These are phyloP conservation scores for Calonectria hongkongensis DNA, from an alignment of 2,329 filamentous ascomycete species.

Conservation along the genomic window DNA sequence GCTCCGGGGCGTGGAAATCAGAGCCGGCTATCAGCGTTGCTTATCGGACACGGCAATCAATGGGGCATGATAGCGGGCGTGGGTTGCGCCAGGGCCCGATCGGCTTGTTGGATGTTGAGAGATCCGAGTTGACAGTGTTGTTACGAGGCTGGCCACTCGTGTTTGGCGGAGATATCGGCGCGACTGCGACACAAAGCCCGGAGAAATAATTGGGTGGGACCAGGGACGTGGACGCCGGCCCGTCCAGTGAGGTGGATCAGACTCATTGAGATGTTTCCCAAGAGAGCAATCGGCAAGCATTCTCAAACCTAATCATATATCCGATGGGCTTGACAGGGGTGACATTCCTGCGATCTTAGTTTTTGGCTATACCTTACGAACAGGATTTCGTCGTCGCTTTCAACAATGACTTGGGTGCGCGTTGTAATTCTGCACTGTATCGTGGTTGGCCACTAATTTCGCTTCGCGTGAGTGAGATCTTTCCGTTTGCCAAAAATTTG, in stretches of 20 bases:
- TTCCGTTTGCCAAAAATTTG: not conserved
- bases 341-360: not conserved
- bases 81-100: not conserved
- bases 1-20: not conserved
- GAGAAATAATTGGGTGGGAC: constrained; percentile 37
- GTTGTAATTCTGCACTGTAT: not conserved
- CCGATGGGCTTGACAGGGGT: constrained; percentile 8
- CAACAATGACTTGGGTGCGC: not conserved
- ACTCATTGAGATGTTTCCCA: not conserved
- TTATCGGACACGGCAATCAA: not conserved
- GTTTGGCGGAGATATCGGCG: constrained; percentile 34
- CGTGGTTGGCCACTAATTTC: not conserved
- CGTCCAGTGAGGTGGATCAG: constrained; percentile 15
- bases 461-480: not conserved
- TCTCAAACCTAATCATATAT: constrained; percentile 12
- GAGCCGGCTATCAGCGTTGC: constrained; percentile 35
- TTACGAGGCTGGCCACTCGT: constrained; percentile 19
- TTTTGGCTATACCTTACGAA: not conserved
- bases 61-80: not conserved
- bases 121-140: constrained; percentile 20
- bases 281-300: constrained; percentile 16
- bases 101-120: constrained; percentile 19
- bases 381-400: not conserved
- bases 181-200: constrained; percentile 5
- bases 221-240: constrained; percentile 25